A percentile compares a stretch with the other conserved stretches of the same genome.
Evolutionary conservation across 2,329 filamentous ascomycete genomes (phyloP).

Genomic region (Incumbomyces delicatus): DNA sequence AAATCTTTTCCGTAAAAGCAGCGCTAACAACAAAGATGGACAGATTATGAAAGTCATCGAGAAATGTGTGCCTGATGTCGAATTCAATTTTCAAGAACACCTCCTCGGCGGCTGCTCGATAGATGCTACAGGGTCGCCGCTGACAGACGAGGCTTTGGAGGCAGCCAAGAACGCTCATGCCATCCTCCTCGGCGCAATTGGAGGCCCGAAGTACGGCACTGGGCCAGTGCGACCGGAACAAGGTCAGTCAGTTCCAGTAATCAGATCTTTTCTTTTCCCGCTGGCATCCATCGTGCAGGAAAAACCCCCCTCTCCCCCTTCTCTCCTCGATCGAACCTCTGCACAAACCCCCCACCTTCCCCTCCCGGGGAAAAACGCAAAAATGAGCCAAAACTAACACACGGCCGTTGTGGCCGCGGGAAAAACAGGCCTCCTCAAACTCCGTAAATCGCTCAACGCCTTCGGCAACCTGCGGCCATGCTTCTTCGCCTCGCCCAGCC

Average conservation of each 20-base stretch:
- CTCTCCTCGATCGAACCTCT: too few species aligned
- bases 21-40: neutral
- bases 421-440: conserved; percentile 56
- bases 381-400: too few species aligned
- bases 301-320: neutral
- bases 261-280: too few species aligned
- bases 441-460: conserved; percentile 86
- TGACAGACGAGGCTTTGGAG: conserved; percentile 72
- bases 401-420: too few species aligned
- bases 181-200: conserved; percentile 85
- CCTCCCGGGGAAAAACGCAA: too few species aligned
- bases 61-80: conserved; percentile 55
- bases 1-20: too few species aligned
- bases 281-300: too few species aligned
- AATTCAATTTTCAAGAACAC: conserved; percentile 85
- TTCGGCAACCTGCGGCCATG: conserved; percentile 95
- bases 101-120: conserved; percentile 87
- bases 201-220: conserved; percentile 95
- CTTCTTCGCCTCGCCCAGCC: conserved; percentile 81
- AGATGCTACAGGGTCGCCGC: conserved; percentile 63
- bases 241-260: conserved; percentile 27
- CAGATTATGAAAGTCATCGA: conserved; percentile 74
- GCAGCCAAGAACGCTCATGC: conserved; percentile 81
- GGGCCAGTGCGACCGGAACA: conserved; percentile 82
- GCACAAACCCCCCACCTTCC: too few species aligned